phyloP scores from a whole-genome alignment of 2,329 filamentous ascomycete species.

The Coniochaeta sp. region DNA sequence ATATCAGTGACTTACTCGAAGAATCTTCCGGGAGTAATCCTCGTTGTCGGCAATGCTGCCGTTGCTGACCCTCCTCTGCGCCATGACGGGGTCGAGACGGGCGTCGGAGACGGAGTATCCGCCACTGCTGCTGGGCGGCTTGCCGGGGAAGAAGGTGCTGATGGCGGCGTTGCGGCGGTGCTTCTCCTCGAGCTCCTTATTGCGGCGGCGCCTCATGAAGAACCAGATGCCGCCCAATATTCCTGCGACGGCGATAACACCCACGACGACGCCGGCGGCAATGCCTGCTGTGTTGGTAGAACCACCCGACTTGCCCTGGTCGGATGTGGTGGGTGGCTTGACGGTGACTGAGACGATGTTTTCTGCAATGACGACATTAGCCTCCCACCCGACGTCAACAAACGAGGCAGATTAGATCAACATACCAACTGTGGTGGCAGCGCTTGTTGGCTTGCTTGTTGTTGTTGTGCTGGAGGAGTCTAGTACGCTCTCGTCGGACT shows the following conservation, averaged over 20 bases:
- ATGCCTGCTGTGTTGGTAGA: conserved; percentile 74
- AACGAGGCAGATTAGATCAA: neutral
- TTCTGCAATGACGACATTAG: too few relatives aligned
- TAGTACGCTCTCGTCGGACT: conserved; percentile 19
- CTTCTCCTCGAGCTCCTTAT: conserved; percentile 74
- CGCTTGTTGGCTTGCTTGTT: conserved; percentile 9
- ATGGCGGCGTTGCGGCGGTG: conserved; percentile 75
- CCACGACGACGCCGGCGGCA: conserved; percentile 80
- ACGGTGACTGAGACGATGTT: too few relatives aligned
- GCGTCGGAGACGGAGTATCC: conserved; percentile 70
- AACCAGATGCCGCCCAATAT: conserved; percentile 65
- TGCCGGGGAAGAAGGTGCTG: conserved; percentile 65
- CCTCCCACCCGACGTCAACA: too few relatives aligned
- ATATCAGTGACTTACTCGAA: conserved; percentile 63
- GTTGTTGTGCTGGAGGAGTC: conserved; percentile 17
- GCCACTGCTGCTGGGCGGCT: conserved; percentile 56
- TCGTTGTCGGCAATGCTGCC: conserved; percentile 96
- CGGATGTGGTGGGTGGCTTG: conserved; percentile 18
- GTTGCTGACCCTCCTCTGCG: conserved; percentile 78
- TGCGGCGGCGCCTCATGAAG: conserved; percentile 67
- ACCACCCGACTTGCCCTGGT: conserved; percentile 17
- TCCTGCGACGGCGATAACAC: conserved; percentile 62
- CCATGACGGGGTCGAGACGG: conserved; percentile 80
- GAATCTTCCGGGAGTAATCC: conserved; percentile 91
- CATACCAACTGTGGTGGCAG: neutral